Conservation (phyloP, 2,329 filamentous ascomycete species). For the Exophiala sp. region DNA sequence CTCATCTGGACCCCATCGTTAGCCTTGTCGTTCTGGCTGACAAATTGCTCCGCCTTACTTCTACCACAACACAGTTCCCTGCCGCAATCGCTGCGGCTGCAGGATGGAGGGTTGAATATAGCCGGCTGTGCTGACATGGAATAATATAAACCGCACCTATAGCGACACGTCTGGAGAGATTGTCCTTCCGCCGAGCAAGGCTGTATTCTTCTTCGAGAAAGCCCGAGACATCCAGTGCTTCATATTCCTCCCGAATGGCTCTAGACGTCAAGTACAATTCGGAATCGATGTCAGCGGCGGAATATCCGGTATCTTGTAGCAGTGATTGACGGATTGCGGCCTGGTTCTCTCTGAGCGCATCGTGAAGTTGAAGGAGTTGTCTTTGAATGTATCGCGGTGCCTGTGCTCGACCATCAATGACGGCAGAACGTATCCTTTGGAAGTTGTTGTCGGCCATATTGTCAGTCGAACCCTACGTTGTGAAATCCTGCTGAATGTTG, state of each 20-base stretch:
- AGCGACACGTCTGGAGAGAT: neutral
- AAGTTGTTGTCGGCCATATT: no score
- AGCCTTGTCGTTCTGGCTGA: neutral
- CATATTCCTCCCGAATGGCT: no score
- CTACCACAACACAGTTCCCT: slow-evolving; percentile 36
- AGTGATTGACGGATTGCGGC: neutral
- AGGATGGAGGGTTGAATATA: slow-evolving; percentile 34
- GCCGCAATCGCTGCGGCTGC: slow-evolving; percentile 35
- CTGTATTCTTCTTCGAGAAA: slow-evolving; percentile 1
- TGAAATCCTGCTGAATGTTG: neutral
- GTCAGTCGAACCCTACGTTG: no score
- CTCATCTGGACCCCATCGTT: neutral
- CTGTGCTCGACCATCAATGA: neutral
- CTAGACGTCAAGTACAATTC: neutral
- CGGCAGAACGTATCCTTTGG: neutral
- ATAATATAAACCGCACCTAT: slow-evolving; percentile 29
- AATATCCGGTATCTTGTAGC: neutral
- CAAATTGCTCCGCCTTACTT: slow-evolving; percentile 20
- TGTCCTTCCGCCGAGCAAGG: neutral
- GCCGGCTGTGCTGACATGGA: slow-evolving; percentile 30
- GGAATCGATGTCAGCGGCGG: neutral
- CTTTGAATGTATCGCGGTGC: slow-evolving; percentile 1
- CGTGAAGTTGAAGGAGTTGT: slow-evolving; percentile 4
- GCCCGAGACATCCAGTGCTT: neutral
- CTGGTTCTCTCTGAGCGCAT: neutral